Percentiles rank a stretch among this genome's conserved stretches.
Evolutionary conservation across 768 basidiomycete genomes (phyloP).

Genomic region (Suillus tomentosus): DNA sequence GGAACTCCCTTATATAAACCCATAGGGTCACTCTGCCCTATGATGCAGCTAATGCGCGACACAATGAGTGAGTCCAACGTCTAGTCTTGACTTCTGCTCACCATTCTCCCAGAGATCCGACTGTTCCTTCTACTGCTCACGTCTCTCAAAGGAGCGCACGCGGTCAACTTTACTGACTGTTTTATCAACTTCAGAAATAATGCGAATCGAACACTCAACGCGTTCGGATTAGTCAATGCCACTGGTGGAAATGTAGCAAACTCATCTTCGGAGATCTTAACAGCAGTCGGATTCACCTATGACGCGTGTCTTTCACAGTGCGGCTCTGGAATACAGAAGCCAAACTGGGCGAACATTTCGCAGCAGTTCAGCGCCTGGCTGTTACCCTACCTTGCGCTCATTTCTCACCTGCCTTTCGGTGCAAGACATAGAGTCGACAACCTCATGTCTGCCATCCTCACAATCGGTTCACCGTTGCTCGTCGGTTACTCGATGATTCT

Average conservation of each 20-base stretch:
- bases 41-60: neutral
- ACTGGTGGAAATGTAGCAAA: slow-evolving; percentile 1
- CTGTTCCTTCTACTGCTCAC: neutral
- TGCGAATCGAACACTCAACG: neutral
- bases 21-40: no score
- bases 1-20: neutral
- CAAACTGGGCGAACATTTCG: slow-evolving; percentile 22
- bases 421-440: slow-evolving; percentile 42
- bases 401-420: slow-evolving; percentile 52
- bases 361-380: slow-evolving; percentile 48
- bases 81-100: neutral
- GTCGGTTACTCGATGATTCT: slow-evolving; percentile 48
- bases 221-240: slow-evolving; percentile 7
- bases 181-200: slow-evolving; percentile 13
- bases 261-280: slow-evolving; percentile 8
- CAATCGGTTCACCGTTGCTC: slow-evolving; percentile 46
- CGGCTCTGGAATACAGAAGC: slow-evolving; percentile 14
- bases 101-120: neutral
- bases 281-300: slow-evolving; percentile 16
- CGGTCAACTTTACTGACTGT: slow-evolving; percentile 18
- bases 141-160: neutral
- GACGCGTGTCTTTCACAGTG: slow-evolving; percentile 14
- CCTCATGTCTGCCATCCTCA: slow-evolving; percentile 42
- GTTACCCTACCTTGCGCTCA: slow-evolving; percentile 48
- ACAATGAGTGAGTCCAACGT: neutral